Base-by-base conservation (phyloP, 148 eudicot genomes). In the Pouteria glomerata region DNA sequence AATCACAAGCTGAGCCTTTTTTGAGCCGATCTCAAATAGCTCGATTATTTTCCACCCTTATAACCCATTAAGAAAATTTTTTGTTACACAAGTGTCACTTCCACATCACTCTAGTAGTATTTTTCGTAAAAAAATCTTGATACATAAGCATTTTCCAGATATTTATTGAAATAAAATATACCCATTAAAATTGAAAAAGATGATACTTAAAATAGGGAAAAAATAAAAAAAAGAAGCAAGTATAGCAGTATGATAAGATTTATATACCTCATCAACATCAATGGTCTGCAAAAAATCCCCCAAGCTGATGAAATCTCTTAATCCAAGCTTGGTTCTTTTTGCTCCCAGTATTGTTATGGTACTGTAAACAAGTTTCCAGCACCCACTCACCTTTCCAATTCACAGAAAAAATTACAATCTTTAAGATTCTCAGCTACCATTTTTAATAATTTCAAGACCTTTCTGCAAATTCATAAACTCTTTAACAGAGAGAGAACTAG, bases 271-370 rank as follows among this genome's bases (percentile, higher is more conserved):
- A 83, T 80, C 78, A 71, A 85, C 74, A 78, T 87, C 83, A 77
- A 93, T 88, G 8, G 62, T 68, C 80, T 93, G 98, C 16, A 81
- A 61, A 78, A 88, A 82, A 63, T 93, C 98, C 10, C 88, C 98
- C 73, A 93, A 85, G 69, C 71, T 81, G 82, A 93, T 82, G 72
- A 93, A 93, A 82, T 90, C 96, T 71, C 98, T 79, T 76, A 93
- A 78, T 64, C 98, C 98, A 37, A 93, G 91, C 81, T 93, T 93
- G 16, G 98, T 93, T 73, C 98, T 84, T 74, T 88, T 93, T 4
- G 96, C 74, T 34, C 98, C 98, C 76, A 93, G 70, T 56, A 93
- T 88, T 21, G 90, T 93, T 72, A 90, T 93, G 59, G 98, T 88
- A 77, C 98, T 88, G 62, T 93, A 93, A 27, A 90, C 72, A 61